These are phyloP conservation scores for Fusarium avenaceum DNA, from an alignment of 2,329 filamentous ascomycete species.

Conservation along the genomic window DNA sequence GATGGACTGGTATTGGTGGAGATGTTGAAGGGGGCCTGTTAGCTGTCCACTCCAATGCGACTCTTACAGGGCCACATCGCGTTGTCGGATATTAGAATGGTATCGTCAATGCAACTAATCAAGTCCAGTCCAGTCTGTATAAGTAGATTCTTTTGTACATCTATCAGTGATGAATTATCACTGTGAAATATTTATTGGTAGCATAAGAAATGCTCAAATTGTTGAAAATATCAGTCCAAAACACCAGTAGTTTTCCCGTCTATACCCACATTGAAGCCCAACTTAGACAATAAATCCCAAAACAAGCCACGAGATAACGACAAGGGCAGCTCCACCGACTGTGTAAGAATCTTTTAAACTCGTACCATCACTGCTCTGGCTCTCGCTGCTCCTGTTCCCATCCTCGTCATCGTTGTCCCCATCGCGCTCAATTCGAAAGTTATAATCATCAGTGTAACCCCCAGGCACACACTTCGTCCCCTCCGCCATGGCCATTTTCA, in stretches of 20 bases:
- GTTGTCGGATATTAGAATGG: background rate
- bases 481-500: conserved; percentile 57
- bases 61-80: conserved; percentile 2
- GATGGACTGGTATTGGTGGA: conserved; percentile 32
- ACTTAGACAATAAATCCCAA: conserved; percentile 2
- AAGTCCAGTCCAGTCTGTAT: background rate
- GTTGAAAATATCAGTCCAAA: background rate
- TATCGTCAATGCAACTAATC: background rate
- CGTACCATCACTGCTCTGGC: conserved; percentile 19
- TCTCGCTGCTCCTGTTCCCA: conserved; percentile 7
- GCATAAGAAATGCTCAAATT: background rate
- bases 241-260: background rate
- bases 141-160: background rate
- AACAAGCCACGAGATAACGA: conserved; percentile 11
- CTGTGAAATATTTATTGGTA: background rate
- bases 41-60: conserved; percentile 5
- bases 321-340: background rate
- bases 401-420: conserved; percentile 11
- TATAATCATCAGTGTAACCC: conserved; percentile 55
- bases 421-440: conserved; percentile 56
- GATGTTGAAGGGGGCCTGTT: background rate
- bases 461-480: conserved; percentile 62
- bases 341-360: conserved; percentile 3
- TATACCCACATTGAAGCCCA: background rate
- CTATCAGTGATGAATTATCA: background rate